These are phyloP conservation scores for Starmerella apicola DNA, from an alignment of 805 yeast genomes.

Conservation along the genomic window DNA sequence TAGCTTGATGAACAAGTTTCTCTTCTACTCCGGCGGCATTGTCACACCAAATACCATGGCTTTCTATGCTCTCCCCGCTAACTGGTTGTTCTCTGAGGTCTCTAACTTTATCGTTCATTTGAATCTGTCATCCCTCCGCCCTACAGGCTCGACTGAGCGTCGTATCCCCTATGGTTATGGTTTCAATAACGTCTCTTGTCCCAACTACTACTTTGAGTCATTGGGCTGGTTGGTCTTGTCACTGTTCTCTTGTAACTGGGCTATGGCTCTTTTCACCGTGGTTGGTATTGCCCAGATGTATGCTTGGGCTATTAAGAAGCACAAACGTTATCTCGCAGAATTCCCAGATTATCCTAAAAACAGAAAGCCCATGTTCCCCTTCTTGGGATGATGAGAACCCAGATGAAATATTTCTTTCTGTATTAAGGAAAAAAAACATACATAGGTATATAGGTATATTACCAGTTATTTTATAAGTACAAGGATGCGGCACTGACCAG, in stretches of 20 bases:
- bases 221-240: slow-evolving; percentile 63
- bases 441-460: neutral
- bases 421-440: too few relatives aligned
- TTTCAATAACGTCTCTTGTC: slow-evolving; percentile 71
- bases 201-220: slow-evolving; percentile 85
- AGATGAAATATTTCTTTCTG: too few relatives aligned
- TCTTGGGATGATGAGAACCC: slow-evolving; percentile 43
- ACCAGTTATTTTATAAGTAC: slow-evolving; percentile 35
- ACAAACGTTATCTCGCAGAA: slow-evolving; percentile 49
- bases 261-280: slow-evolving; percentile 54
- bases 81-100: slow-evolving; percentile 43
- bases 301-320: slow-evolving; percentile 83
- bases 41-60: slow-evolving; percentile 9
- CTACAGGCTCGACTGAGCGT: slow-evolving; percentile 45
- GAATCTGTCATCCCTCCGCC: slow-evolving; percentile 44
- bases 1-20: slow-evolving; percentile 8
- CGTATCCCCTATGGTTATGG: slow-evolving; percentile 75
- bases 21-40: slow-evolving; percentile 22
- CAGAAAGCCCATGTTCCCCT: slow-evolving; percentile 74
- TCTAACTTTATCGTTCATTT: slow-evolving; percentile 65
- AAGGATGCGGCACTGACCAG: slow-evolving; percentile 93
- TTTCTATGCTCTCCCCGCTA: slow-evolving; percentile 13
- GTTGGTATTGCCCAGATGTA: slow-evolving; percentile 78
- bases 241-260: slow-evolving; percentile 62
- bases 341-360: slow-evolving; percentile 72